These are phyloP conservation scores for Ganoderma lucidum DNA, from an alignment of 1,284 basidiomycete species.

Conservation along the genomic window DNA sequence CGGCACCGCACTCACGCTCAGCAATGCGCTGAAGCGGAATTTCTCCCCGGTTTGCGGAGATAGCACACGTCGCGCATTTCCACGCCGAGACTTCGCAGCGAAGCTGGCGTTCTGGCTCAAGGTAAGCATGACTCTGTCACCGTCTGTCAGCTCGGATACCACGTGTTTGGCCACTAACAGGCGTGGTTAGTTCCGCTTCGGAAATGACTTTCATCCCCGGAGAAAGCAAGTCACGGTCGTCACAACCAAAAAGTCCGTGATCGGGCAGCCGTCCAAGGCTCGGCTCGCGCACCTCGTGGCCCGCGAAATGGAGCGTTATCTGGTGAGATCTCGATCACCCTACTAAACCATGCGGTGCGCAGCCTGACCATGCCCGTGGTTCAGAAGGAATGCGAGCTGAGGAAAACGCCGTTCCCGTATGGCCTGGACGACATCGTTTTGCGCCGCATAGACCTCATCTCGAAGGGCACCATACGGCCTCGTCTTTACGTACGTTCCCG, in stretches of 20 bases:
- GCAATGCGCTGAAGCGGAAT: not conserved
- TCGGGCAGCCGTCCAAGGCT: not conserved
- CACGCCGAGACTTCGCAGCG: not conserved
- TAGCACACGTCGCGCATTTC: not conserved
- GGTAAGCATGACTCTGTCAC: not conserved
- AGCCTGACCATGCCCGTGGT: not conserved
- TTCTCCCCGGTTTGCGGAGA: not conserved
- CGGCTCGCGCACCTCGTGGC: not conserved
- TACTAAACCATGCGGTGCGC: not conserved
- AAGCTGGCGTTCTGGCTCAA: not conserved
- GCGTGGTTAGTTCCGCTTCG: not conserved
- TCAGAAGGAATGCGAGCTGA: not conserved
- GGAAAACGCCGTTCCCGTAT: not conserved
- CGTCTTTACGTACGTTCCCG: not conserved
- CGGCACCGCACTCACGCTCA: not conserved
- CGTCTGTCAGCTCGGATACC: not conserved
- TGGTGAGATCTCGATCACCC: not conserved
- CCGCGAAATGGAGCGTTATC: not conserved
- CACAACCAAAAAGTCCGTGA: not conserved
- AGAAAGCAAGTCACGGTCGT: not conserved
- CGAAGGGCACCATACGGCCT: not conserved
- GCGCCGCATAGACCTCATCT: not conserved
- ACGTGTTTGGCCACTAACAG: not conserved
- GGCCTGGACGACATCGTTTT: not conserved
- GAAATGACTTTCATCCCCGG: not conserved